A percentile compares a stretch with the other conserved stretches of the same genome.
Evolutionary conservation across 176 grass and related monocot species (phyloP).

Genomic region (Areca catechu): DNA sequence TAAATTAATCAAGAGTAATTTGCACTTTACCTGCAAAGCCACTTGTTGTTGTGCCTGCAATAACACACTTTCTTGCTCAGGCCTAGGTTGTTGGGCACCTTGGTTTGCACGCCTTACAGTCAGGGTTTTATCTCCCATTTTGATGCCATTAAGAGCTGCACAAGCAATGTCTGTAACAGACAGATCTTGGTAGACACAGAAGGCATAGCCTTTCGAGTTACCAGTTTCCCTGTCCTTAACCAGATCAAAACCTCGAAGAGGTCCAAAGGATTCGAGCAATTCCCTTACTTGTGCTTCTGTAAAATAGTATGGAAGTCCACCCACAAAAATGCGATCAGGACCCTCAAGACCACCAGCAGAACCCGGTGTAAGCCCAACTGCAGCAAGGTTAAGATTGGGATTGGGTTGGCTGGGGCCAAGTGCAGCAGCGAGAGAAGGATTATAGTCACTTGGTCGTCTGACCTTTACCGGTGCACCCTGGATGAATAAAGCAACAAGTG

Average conservation of each 20-base stretch:
- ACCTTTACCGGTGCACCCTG: constrained; percentile 88
- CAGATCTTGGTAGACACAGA: constrained; percentile 93
- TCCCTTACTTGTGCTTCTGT: constrained; percentile 91
- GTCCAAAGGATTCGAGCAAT: constrained; percentile 88
- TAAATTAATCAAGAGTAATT: neutral
- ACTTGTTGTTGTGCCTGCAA: constrained; percentile 88
- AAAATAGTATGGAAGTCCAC: constrained; percentile 95
- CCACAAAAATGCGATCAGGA: constrained; percentile 91
- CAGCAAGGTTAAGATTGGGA: constrained; percentile 88
- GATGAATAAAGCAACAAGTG: neutral
- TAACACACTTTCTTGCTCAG: constrained; percentile 81
- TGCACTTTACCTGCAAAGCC: constrained; percentile 63
- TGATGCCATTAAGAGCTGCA: constrained; percentile 96
- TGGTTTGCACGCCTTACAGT: constrained; percentile 94
- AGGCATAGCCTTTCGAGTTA: constrained; percentile 95
- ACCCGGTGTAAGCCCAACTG: constrained; percentile 85
- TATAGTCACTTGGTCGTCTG: constrained; percentile 86
- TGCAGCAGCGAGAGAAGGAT: constrained; percentile 92
- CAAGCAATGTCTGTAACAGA: constrained; percentile 89
- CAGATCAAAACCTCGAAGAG: constrained; percentile 88
- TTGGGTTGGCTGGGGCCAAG: constrained; percentile 89
- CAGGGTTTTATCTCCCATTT: constrained; percentile 99
- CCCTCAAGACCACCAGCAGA: constrained; percentile 94
- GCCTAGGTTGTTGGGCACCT: constrained; percentile 70
- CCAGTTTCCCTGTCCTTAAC: constrained; percentile 97